phyloP scores from a whole-genome alignment of 208 protist species.

The Phytomonas serpens region DNA sequence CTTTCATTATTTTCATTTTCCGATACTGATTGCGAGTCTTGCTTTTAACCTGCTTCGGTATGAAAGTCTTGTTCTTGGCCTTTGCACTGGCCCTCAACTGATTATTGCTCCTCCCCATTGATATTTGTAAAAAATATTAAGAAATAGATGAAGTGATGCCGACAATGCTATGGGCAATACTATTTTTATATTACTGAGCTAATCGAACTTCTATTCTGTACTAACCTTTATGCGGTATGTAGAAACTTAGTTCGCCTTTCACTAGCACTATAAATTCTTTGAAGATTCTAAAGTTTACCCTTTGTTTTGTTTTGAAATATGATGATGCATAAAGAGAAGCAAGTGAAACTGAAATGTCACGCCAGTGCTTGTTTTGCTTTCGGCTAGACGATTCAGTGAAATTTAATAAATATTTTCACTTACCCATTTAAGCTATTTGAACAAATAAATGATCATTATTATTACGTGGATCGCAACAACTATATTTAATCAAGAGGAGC shows the following conservation, averaged over 20 bases:
- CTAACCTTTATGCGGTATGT: neutral
- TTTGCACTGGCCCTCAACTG: constrained; percentile 65
- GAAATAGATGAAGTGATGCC: neutral
- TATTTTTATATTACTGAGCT: neutral
- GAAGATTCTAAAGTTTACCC: neutral
- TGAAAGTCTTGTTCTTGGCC: constrained; percentile 40
- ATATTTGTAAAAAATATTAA: neutral
- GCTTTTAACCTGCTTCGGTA: constrained; percentile 78
- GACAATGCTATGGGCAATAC: neutral
- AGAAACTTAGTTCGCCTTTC: neutral
- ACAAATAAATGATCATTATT: neutral
- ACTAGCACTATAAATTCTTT: neutral
- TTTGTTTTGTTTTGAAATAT: neutral
- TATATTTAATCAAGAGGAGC: neutral
- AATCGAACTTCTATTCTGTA: neutral
- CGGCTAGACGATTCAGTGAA: neutral
- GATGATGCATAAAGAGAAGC: neutral
- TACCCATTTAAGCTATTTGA: neutral
- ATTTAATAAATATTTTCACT: neutral
- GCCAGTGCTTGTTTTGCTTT: neutral
- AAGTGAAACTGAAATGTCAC: neutral
- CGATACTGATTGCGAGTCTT: constrained; percentile 62
- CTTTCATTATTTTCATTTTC: constrained; percentile 37
- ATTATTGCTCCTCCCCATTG: constrained; percentile 85
- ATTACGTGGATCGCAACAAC: neutral